phyloP scores from a whole-genome alignment of 768 basidiomycete genomes.

The Coprinopsis cinerea region DNA sequence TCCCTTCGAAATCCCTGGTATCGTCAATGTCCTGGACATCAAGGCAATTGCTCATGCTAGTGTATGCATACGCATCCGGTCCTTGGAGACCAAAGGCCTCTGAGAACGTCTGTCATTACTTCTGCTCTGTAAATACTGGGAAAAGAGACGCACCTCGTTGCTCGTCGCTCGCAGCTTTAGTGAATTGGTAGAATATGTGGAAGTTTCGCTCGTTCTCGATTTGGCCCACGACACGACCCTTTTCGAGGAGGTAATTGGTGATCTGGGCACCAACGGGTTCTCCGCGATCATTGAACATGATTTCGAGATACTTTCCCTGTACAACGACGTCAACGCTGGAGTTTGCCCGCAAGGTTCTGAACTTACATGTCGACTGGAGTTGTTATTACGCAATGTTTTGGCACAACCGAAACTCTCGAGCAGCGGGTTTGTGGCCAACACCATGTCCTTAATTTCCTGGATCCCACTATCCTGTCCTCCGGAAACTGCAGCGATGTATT shows the following conservation, averaged over 20 bases:
- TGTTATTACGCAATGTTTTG: conserved; percentile 97
- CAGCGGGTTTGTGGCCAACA: conserved; percentile 94
- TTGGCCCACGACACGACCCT: conserved; percentile 94
- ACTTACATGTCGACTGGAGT: conserved; percentile 95
- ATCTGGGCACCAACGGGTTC: conserved; percentile 97
- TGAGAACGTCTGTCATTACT: conserved; percentile 27
- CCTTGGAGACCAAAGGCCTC: conserved; percentile 95
- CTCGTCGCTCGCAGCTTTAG: conserved; percentile 85
- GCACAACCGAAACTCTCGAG: conserved; percentile 99
- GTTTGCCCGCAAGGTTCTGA: no score
- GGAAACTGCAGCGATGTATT: conserved; percentile 97
- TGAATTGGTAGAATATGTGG: conserved; percentile 99
- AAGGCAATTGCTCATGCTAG: conserved; percentile 85
- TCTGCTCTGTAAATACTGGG: background rate
- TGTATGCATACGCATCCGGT: conserved; percentile 93
- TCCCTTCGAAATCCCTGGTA: conserved; percentile 79
- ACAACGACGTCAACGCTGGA: background rate
- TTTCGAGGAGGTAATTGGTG: conserved; percentile 96
- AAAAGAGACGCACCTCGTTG: conserved; percentile 63
- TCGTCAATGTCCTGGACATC: conserved; percentile 91
- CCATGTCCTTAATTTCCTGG: conserved; percentile 99
- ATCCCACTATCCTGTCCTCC: conserved; percentile 86
- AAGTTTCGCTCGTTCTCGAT: conserved; percentile 96
- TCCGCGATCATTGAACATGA: conserved; percentile 93
- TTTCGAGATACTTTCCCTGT: conserved; percentile 98